Percentiles rank a stretch among this genome's conserved stretches.
Conservation (phyloP, 2,329 filamentous ascomycete species). For the Talaromyces sp. region DNA sequence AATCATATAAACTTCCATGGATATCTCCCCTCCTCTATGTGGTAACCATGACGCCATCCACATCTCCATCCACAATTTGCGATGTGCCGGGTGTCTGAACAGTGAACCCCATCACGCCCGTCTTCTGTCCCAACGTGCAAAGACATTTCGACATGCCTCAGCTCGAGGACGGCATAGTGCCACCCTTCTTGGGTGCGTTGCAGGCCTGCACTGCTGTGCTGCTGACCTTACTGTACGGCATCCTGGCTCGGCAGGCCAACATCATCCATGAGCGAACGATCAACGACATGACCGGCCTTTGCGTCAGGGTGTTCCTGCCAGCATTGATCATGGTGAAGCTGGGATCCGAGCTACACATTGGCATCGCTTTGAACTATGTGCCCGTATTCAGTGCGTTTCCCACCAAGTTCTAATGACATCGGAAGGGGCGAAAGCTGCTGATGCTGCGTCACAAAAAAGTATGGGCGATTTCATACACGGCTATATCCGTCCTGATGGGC, state of each 20-base stretch:
- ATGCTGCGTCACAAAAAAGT: constrained; percentile 29
- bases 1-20: neutral
- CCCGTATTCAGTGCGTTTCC: constrained; percentile 39
- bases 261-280: constrained; percentile 45
- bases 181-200: constrained; percentile 47
- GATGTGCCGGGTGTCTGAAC: neutral
- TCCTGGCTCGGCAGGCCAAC: constrained; percentile 46
- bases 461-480: constrained; percentile 49
- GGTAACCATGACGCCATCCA: neutral
- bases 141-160: neutral
- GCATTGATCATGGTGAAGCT: constrained; percentile 51
- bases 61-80: neutral
- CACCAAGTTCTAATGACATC: neutral
- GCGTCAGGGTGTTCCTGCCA: constrained; percentile 51
- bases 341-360: constrained; percentile 45
- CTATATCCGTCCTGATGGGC: constrained; percentile 46
- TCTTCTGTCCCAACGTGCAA: neutral
- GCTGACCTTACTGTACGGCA: constrained; percentile 50
- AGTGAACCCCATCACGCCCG: neutral
- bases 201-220: constrained; percentile 53
- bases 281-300: constrained; percentile 49
- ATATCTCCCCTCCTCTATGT: neutral
- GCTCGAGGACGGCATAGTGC: constrained; percentile 14
- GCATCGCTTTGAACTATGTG: constrained; percentile 45
- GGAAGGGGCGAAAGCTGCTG: neutral